These are phyloP conservation scores for Saturnispora sanitii DNA, from an alignment of 805 yeast genomes.

Conservation along the genomic window DNA sequence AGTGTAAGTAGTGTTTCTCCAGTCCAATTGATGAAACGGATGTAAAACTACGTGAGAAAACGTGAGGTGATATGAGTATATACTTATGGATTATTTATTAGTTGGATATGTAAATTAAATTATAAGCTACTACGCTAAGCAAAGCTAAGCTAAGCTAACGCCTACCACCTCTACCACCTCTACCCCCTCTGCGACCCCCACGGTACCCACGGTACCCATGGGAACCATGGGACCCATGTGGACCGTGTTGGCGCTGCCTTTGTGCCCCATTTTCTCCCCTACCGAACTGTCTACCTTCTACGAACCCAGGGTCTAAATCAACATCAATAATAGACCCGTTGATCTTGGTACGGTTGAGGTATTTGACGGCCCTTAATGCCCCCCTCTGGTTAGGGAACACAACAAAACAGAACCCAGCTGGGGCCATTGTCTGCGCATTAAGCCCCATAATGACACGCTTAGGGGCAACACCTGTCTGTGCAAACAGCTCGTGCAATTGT, in stretches of 20 bases:
- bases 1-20: too few relatives aligned
- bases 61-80: too few relatives aligned
- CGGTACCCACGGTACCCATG: conserved; percentile 9
- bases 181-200: conserved; percentile 9
- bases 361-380: conserved; percentile 76
- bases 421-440: conserved; percentile 82
- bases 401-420: conserved; percentile 95
- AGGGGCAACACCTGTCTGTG: conserved; percentile 72
- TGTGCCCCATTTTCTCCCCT: conserved; percentile 93
- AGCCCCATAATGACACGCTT: conserved; percentile 87
- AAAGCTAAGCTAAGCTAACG: too few relatives aligned
- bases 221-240: too few relatives aligned
- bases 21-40: too few relatives aligned
- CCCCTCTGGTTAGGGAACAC: conserved; percentile 60
- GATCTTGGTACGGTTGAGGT: conserved; percentile 67
- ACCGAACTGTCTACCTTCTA: conserved; percentile 93
- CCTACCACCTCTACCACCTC: conserved; percentile 18
- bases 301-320: conserved; percentile 93
- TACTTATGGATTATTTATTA: too few relatives aligned
- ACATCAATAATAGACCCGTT: conserved; percentile 77
- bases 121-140: too few relatives aligned
- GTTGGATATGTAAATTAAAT: too few relatives aligned
- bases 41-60: too few relatives aligned
- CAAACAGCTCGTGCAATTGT: conserved; percentile 79
- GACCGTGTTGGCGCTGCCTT: conserved; percentile 32